These are phyloP conservation scores for Elasticomyces elasticus DNA, from an alignment of 495 filamentous ascomycete species.

Conservation along the genomic window DNA sequence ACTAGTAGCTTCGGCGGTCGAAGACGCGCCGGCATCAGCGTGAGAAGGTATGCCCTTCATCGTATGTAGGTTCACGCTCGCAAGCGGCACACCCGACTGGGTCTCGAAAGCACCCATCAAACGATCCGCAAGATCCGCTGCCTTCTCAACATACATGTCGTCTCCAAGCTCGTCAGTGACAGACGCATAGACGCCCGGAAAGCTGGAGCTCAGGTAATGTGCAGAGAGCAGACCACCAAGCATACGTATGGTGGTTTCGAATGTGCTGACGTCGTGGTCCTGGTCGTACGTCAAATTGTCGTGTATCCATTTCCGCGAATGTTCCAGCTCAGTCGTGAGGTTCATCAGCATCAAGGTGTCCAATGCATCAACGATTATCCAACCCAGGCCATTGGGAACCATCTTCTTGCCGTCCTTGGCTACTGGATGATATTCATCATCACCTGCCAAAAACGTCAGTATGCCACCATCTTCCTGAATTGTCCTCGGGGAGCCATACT, in stretches of 20 bases:
- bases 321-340: constrained; percentile 69
- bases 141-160: constrained; percentile 93
- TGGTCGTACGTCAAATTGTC: constrained; percentile 74
- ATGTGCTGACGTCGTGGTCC: constrained; percentile 91
- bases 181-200: constrained; percentile 28
- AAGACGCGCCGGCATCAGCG: constrained; percentile 78
- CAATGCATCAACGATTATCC: constrained; percentile 94
- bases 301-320: constrained; percentile 87
- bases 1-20: constrained; percentile 84
- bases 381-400: constrained; percentile 74
- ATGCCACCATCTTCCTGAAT: background rate
- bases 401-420: constrained; percentile 73
- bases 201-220: constrained; percentile 69
- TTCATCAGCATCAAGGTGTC: constrained; percentile 99
- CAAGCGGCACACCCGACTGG: constrained; percentile 73
- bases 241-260: constrained; percentile 98
- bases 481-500: constrained; percentile 7
- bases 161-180: constrained; percentile 47
- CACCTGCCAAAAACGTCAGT: constrained; percentile 43
- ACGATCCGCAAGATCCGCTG: constrained; percentile 80
- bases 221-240: constrained; percentile 88
- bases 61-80: constrained; percentile 77
- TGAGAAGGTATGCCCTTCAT: constrained; percentile 67
- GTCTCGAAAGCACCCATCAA: constrained; percentile 82
- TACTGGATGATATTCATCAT: constrained; percentile 75